Percentiles rank a stretch among this genome's conserved stretches.
Conservation (phyloP, 257 asterid species). For the Nicotiana knightiana region DNA sequence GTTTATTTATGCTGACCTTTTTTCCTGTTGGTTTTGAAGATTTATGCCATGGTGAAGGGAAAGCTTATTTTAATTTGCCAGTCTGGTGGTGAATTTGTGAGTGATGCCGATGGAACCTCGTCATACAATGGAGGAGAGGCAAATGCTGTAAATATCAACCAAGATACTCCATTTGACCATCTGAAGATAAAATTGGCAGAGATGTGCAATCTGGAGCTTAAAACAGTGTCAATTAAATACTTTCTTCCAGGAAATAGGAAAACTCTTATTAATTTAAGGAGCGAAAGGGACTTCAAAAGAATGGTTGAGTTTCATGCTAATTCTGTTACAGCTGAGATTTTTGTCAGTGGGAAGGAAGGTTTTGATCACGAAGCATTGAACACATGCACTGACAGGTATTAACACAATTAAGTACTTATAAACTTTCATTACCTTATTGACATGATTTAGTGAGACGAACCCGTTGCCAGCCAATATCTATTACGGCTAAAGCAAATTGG, state of each 20-base stretch:
- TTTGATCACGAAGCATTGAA: conserved; percentile 50
- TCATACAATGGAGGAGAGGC: conserved; percentile 82
- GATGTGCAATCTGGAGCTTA: conserved; percentile 61
- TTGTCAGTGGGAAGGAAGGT: conserved; percentile 63
- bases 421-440: neutral
- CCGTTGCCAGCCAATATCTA: neutral
- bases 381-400: conserved; percentile 46
- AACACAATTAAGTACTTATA: neutral
- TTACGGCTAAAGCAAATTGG: neutral
- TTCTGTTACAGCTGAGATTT: conserved; percentile 80
- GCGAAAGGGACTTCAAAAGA: conserved; percentile 73
- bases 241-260: conserved; percentile 87
- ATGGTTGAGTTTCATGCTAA: conserved; percentile 77
- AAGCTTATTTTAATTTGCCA: conserved; percentile 87
- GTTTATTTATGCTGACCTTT: conserved; percentile 7
- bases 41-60: conserved; percentile 68
- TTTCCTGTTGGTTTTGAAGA: conserved; percentile 33
- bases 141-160: conserved; percentile 66
- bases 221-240: conserved; percentile 64
- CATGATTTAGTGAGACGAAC: neutral
- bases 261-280: conserved; percentile 67
- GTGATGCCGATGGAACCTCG: conserved; percentile 60
- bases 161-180: conserved; percentile 56
- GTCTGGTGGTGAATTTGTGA: conserved; percentile 76
- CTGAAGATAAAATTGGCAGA: conserved; percentile 74